Conservation (phyloP, 331 rosid genomes). For the Malus hybrid region DNA sequence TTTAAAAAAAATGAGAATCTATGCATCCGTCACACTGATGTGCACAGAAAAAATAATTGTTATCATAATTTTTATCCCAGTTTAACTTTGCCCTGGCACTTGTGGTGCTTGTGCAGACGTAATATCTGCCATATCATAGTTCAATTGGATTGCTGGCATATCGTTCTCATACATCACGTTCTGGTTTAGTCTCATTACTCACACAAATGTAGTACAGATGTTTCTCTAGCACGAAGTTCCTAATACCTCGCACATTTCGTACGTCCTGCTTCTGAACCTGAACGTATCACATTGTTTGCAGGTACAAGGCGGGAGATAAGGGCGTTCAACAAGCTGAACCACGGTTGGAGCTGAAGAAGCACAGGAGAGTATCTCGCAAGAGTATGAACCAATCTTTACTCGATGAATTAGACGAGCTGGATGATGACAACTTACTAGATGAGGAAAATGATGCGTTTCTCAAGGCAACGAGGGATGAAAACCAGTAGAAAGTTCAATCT, state of each 20-base stretch:
- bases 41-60: no score
- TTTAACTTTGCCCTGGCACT: background rate
- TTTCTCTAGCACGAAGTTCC: no score
- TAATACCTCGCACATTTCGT: no score
- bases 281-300: slow-evolving; percentile 8
- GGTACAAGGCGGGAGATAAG: slow-evolving; percentile 66
- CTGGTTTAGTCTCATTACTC: no score
- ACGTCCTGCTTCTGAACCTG: background rate
- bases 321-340: slow-evolving; percentile 94
- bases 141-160: no score
- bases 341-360: slow-evolving; percentile 84
- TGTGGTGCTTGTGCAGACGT: background rate
- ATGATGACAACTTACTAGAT: slow-evolving; percentile 37
- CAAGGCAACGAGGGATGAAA: slow-evolving; percentile 36
- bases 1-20: no score
- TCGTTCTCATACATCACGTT: no score
- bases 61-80: background rate
- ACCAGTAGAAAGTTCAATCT: slow-evolving; percentile 12
- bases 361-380: slow-evolving; percentile 87
- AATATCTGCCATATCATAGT: no score
- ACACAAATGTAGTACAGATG: no score
- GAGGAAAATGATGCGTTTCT: slow-evolving; percentile 40
- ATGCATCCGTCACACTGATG: no score
- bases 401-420: slow-evolving; percentile 48
- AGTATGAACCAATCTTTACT: slow-evolving; percentile 73